Conservation (phyloP, 2,329 filamentous ascomycete species). For the Conoideocrella luteorostrata region DNA sequence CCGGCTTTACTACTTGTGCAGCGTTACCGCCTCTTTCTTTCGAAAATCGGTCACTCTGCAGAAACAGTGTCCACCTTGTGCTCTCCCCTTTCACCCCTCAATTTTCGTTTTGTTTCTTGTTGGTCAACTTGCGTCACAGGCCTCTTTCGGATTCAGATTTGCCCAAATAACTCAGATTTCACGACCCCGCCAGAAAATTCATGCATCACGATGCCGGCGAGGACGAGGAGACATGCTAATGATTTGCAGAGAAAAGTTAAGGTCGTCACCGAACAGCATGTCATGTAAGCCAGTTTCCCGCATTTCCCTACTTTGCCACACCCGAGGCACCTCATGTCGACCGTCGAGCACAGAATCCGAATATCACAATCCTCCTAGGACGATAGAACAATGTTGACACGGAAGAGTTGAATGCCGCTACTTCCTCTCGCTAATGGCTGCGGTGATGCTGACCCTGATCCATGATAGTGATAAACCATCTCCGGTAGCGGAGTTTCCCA, state of each 20-base stretch:
- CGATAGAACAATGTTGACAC: too few relatives aligned
- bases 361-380: too few relatives aligned
- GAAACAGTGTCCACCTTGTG: too few relatives aligned
- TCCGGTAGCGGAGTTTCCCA: slow-evolving; percentile 79
- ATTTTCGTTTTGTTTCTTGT: slow-evolving; percentile 3
- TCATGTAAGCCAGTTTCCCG: slow-evolving; percentile 57
- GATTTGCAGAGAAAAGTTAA: slow-evolving; percentile 74
- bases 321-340: background rate
- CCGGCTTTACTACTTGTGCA: too few relatives aligned
- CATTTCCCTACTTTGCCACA: background rate
- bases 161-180: slow-evolving; percentile 2
- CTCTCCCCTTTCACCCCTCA: slow-evolving; percentile 10
- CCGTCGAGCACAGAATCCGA: background rate
- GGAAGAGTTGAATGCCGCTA: too few relatives aligned
- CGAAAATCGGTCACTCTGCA: too few relatives aligned
- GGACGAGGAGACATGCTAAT: slow-evolving; percentile 20
- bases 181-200: slow-evolving; percentile 7
- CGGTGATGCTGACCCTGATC: slow-evolving; percentile 7
- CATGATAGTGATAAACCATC: slow-evolving; percentile 65
- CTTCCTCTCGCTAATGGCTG: too few relatives aligned
- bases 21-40: too few relatives aligned
- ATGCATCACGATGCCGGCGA: slow-evolving; percentile 6
- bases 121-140: too few relatives aligned
- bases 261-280: slow-evolving; percentile 85
- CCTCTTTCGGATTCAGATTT: background rate